Base-by-base conservation (phyloP, 2,329 filamentous ascomycete species). In the Phialophora chinensis region DNA sequence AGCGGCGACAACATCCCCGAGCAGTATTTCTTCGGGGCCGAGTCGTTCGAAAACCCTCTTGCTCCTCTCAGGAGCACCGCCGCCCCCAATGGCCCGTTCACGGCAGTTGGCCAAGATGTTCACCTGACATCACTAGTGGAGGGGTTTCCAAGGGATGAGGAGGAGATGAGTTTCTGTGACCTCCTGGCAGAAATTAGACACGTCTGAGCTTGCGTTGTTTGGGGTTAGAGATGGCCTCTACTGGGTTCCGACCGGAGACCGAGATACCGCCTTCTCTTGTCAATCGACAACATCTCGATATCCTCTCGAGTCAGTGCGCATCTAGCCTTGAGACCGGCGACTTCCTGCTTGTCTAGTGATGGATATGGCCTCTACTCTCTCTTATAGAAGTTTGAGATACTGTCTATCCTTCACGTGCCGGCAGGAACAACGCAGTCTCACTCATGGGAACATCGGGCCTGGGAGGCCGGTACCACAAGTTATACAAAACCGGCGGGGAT, bases 281-380 rank as follows among this genome's bases (percentile, higher is more conserved):
- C 17, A 44, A 44, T n/a, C 17, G 38, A 44, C 38, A 44, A 42
- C 38, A 6, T 42, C 38, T 42, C 17, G 38, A 11, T 17, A n/a
- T n/a, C 17, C n/a, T 44, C 17, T 6, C 38, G 38, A 44, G 38
- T 44, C 38, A n/a, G 38, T n/a, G 38, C n/a, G 17, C 38, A 44
- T 44, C 38, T 20, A 5, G n/a, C 49, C 49, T 52, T 23, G 49
- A 52, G 20, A 52, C 3, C 12, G 49, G 10, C 49, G 25, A 27
- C 49, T 14, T 29, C 49, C 20, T 52, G 49, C 49, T 29, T 5
- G 49, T 52, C 20, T 14, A 23, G 20, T 27, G 49, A 27, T 52
- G 20, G 49, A 52, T 25, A 52, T 52, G 49, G 25, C 49, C 49
- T 52, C 49, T 52, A 52, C 49, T 52, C 49, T 52, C 20, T 52